Evolutionary conservation across 768 basidiomycete genomes (phyloP), one percentile per base, ranked within the genome.

Genomic region (Rhodosporidiobolus sp.): DNA sequence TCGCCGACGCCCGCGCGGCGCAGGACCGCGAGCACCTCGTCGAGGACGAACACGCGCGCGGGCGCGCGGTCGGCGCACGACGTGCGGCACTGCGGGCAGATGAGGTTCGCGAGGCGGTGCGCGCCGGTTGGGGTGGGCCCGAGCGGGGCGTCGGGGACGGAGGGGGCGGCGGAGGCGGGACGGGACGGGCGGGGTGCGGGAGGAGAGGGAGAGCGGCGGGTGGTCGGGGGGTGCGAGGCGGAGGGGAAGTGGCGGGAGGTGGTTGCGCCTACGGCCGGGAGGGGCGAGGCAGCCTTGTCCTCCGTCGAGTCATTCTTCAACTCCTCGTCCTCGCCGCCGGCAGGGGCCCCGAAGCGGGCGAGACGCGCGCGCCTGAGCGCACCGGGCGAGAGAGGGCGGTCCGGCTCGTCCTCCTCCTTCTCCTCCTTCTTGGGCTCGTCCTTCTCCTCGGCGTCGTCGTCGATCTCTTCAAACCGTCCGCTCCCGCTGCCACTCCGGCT

Each of bases 31-130:
- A 75, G 32, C 11, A 72, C 34, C 28, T 75, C 70, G 26, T 65
- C 60, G 30, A 75, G 70, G 59, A 52, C 59, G n/a, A 75, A 75
- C 45, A 75, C 57, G 30, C 70, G 59, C 46, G 28, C 34, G 4
- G 74, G 74, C 0, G 74, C 46, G 38, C 28, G 52, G 19, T 38
- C 34, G 24, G 54, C 28, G 43, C 70, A 65, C 26, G 64, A 4
- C 7, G 67, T 32, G 59, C 74, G 74, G 60, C 74, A 75, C 26
- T 65, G 64, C 3, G 74, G 74, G 60, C 74, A 75, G 59, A 75
- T 64, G 60, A 75, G 70, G 67, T 75, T 75, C 46, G 63, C 35
- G 26, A 5, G 2, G 43, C 74, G 74, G 60, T 75, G 74, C 4
- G n/a, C 26, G 35, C 70, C 74, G 12, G 9, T 49, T 0, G 71